Percentiles rank a stretch among this genome's conserved stretches.
phyloP scores from a whole-genome alignment of 768 basidiomycete species.

The Strobilomyces echinocephalus region DNA sequence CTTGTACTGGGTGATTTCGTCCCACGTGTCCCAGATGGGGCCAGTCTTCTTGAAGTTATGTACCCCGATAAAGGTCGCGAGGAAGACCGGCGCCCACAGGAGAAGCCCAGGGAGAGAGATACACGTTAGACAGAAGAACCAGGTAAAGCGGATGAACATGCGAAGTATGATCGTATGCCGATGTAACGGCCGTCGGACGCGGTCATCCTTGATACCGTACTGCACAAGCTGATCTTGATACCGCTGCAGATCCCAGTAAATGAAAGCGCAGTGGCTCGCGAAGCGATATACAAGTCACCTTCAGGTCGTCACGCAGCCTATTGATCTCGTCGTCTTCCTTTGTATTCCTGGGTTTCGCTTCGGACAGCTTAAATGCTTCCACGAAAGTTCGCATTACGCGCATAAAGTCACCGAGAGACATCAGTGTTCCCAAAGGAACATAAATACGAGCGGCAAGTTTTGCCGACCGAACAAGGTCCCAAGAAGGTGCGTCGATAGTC shows the following conservation, averaged over 20 bases:
- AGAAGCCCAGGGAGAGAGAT: conserved; percentile 72
- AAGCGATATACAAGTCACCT: conserved; percentile 37
- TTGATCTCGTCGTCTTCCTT: conserved; percentile 27
- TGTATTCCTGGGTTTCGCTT: conserved; percentile 25
- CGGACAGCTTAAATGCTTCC: conserved; percentile 61
- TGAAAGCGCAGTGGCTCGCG: neutral
- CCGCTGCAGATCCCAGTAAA: conserved; percentile 35
- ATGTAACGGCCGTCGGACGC: conserved; percentile 62
- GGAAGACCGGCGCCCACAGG: conserved; percentile 81
- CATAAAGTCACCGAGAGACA: conserved; percentile 82
- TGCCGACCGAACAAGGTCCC: conserved; percentile 69
- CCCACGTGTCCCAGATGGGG: conserved; percentile 81
- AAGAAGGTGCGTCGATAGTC: conserved; percentile 80
- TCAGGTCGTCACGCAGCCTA: conserved; percentile 49
- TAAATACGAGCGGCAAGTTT: conserved; percentile 80
- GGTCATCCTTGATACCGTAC: conserved; percentile 80
- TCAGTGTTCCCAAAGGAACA: conserved; percentile 79
- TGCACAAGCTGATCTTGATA: conserved; percentile 70
- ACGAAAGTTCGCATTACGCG: conserved; percentile 71
- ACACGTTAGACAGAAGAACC: conserved; percentile 56
- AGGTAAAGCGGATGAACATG: conserved; percentile 58
- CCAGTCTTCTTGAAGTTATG: conserved; percentile 77
- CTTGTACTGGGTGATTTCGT: conserved; percentile 88
- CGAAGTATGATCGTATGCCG: conserved; percentile 55
- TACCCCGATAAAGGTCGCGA: conserved; percentile 63